These are phyloP conservation scores for Lasiodiplodia theobromae DNA, from an alignment of 2,329 filamentous ascomycete species.

Conservation along the genomic window DNA sequence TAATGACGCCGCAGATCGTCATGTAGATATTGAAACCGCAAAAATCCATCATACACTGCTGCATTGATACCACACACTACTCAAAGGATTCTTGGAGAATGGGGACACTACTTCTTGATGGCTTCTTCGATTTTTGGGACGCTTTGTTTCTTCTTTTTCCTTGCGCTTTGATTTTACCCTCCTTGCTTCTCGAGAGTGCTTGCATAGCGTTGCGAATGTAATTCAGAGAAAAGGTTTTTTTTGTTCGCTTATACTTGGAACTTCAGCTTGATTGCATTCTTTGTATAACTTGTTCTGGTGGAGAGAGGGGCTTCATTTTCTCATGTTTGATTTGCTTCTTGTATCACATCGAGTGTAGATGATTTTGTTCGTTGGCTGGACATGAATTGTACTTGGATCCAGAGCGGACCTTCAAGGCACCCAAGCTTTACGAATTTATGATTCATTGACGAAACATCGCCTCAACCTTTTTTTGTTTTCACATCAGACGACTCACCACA, in stretches of 20 bases:
- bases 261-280: neutral
- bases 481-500: too few species aligned
- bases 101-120: conserved; percentile 3
- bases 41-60: conserved; percentile 7
- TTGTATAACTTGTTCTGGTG: conserved; percentile 10
- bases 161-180: neutral
- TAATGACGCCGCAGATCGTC: conserved; percentile 35
- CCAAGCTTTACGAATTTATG: neutral
- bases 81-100: neutral
- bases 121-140: neutral
- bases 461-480: too few species aligned
- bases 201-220: conserved; percentile 26
- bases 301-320: conserved; percentile 4
- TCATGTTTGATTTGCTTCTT: neutral
- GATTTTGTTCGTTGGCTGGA: neutral
- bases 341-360: conserved; percentile 1
- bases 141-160: neutral
- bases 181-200: conserved; percentile 9
- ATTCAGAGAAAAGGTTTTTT: conserved; percentile 10
- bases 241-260: neutral
- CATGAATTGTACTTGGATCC: neutral
- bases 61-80: conserved; percentile 23
- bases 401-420: neutral
- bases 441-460: neutral
- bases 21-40: conserved; percentile 32